Evolutionary conservation across 495 filamentous ascomycete species (phyloP).

Genomic region (Penicillium robsamsonii): DNA sequence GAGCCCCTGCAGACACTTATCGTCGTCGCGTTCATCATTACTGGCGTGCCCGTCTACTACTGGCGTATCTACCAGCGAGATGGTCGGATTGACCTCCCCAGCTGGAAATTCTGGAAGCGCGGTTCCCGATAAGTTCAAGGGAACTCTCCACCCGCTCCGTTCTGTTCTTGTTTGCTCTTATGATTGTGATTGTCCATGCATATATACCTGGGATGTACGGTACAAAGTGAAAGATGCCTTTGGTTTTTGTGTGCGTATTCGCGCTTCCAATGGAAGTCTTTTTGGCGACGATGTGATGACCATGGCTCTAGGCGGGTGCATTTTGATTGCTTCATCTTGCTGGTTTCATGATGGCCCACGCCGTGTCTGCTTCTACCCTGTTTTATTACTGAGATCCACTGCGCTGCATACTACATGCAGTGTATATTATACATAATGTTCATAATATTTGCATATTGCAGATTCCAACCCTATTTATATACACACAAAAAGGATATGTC

Average conservation of each 20-base stretch:
- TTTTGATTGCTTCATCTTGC: conserved; percentile 14
- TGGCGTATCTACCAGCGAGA: conserved; percentile 69
- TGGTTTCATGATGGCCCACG: conserved; percentile 14
- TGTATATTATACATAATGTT: conserved; percentile 4
- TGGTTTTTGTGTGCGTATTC: conserved; percentile 11
- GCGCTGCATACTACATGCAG: background rate
- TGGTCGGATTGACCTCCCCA: conserved; percentile 43
- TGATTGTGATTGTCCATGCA: conserved; percentile 34
- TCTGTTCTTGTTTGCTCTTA: conserved; percentile 13
- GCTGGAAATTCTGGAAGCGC: conserved; percentile 62
- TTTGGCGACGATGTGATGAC: conserved; percentile 26
- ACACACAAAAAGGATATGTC: too few species aligned
- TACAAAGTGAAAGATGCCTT: conserved; percentile 8
- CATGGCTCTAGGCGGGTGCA: conserved; percentile 17
- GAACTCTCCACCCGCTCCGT: background rate
- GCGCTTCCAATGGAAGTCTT: conserved; percentile 2
- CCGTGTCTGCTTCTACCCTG: conserved; percentile 2
- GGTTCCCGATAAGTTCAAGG: conserved; percentile 23
- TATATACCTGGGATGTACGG: conserved; percentile 30
- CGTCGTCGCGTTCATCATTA: conserved; percentile 78
- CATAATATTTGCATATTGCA: background rate
- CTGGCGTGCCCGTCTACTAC: conserved; percentile 82
- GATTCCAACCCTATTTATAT: background rate
- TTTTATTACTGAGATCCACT: conserved; percentile 9
- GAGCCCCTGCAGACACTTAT: conserved; percentile 86